phyloP scores from a whole-genome alignment of 2,329 filamentous ascomycete species.

The Trichophyton verrucosum region DNA sequence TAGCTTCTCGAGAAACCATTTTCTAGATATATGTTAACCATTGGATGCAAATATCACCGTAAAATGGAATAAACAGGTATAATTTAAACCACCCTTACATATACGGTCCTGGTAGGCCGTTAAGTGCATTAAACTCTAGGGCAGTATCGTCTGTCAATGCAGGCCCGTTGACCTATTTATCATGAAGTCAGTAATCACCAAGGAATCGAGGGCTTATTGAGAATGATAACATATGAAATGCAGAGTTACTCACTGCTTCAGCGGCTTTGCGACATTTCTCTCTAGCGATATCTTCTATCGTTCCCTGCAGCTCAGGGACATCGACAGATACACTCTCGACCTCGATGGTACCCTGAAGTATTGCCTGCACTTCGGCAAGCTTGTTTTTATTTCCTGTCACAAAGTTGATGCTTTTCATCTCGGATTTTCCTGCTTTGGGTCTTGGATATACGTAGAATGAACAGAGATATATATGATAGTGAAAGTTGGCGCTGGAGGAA shows the following conservation, averaged over 20 bases:
- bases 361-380: constrained; percentile 74
- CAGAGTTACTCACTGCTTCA: constrained; percentile 47
- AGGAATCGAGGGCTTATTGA: not conserved
- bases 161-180: constrained; percentile 59
- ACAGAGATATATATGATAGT: not conserved
- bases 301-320: constrained; percentile 80
- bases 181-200: not conserved
- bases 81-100: constrained; percentile 51
- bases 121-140: constrained; percentile 79
- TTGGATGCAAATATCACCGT: not conserved
- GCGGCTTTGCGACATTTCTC: constrained; percentile 82
- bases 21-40: constrained; percentile 43
- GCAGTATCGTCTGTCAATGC: constrained; percentile 94
- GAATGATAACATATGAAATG: not conserved
- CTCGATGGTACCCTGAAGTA: constrained; percentile 60
- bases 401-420: constrained; percentile 59
- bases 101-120: constrained; percentile 88
- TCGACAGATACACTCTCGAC: constrained; percentile 66
- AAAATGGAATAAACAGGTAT: not conserved
- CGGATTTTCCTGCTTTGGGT: constrained; percentile 24
- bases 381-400: constrained; percentile 97
- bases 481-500: not conserved
- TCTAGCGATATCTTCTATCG: constrained; percentile 75
- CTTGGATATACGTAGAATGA: not conserved
- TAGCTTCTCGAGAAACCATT: constrained; percentile 80